Evolutionary conservation across 257 asterid genomes (phyloP).

Genomic region (Craterostigma plantagineum): DNA sequence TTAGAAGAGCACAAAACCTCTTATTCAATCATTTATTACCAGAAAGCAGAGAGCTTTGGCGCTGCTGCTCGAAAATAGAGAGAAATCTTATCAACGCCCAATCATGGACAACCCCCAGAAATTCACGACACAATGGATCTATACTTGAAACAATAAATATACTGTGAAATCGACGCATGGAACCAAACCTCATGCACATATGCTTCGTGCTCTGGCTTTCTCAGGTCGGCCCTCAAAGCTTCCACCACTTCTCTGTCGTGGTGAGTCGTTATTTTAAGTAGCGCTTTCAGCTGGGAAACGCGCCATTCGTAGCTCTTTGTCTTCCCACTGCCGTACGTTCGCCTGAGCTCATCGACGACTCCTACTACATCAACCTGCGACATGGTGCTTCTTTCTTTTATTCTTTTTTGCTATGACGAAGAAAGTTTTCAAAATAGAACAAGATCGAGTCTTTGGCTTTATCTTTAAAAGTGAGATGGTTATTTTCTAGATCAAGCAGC

Average conservation of each 20-base stretch:
- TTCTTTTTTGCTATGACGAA: background rate
- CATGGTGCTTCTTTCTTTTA: no score
- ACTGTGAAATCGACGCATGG: background rate
- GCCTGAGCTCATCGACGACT: constrained; percentile 45
- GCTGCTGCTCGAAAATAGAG: no score
- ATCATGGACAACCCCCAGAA: no score
- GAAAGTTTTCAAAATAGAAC: no score
- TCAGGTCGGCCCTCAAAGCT: constrained; percentile 56
- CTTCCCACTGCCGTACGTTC: constrained; percentile 30
- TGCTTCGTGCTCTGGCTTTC: constrained; percentile 60
- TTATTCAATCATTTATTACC: no score
- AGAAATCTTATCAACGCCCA: background rate
- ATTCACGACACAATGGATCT: no score
- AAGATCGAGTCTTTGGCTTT: no score
- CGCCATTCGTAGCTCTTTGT: constrained; percentile 71
- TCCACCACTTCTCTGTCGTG: constrained; percentile 50
- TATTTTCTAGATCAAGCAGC: no score
- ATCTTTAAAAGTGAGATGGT: no score
- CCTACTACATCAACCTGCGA: constrained; percentile 16
- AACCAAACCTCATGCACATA: constrained; percentile 47
- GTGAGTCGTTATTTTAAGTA: constrained; percentile 25
- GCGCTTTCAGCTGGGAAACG: constrained; percentile 53
- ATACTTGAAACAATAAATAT: background rate
- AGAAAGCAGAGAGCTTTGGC: no score
- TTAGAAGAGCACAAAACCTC: no score